Evolutionary conservation across 768 basidiomycete genomes (phyloP).

Genomic region (Suillus lakei): DNA sequence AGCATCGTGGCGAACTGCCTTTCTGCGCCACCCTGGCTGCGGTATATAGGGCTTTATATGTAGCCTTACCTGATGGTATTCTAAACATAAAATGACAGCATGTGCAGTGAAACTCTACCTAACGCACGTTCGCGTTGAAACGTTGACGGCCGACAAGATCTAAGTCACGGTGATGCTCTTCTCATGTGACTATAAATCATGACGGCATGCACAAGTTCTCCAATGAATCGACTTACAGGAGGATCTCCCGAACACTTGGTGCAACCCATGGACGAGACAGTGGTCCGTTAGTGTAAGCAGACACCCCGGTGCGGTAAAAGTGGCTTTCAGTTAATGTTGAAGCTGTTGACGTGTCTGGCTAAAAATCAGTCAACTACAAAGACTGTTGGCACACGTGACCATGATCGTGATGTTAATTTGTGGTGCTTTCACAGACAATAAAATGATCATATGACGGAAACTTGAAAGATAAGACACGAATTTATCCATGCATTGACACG

Average conservation of each 20-base stretch:
- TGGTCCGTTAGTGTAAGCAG: neutral
- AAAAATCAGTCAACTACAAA: neutral
- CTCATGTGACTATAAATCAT: neutral
- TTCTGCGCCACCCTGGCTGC: neutral
- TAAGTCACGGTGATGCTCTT: neutral
- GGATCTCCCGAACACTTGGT: neutral
- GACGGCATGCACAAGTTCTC: neutral
- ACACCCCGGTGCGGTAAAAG: neutral
- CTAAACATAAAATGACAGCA: neutral
- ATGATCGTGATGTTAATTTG: too few species aligned
- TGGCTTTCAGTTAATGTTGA: neutral
- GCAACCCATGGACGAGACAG: neutral
- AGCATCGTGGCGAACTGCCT: slow-evolving; percentile 17
- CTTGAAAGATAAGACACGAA: neutral
- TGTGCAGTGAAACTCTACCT: neutral
- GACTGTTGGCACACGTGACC: neutral
- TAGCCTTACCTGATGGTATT: neutral
- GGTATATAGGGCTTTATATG: neutral
- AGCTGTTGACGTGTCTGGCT: neutral
- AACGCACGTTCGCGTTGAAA: slow-evolving; percentile 4
- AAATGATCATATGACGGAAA: neutral
- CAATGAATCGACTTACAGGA: neutral
- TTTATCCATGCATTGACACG: neutral
- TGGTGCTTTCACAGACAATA: neutral
- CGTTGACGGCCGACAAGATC: neutral